Base-by-base conservation (phyloP, 129 eudicot genomes). In the Artemisia tridentata region DNA sequence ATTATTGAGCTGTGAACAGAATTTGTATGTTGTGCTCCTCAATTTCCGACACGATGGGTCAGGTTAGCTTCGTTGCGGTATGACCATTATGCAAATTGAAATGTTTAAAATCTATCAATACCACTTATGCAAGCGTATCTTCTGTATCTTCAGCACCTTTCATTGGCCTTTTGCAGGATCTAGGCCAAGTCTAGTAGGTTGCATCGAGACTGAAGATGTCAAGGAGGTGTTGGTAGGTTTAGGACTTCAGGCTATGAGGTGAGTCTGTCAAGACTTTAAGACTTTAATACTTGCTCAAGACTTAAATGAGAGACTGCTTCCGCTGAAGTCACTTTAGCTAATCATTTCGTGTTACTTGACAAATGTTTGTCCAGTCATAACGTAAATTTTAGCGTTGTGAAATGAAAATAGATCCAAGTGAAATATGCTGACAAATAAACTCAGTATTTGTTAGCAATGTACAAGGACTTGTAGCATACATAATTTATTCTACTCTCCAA, bases 61-160 rank as follows among this genome's bases (percentile, higher is more conserved):
- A 89, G 92, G 93, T 90, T 86, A 89, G 92, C 82, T 80, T 82
- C 23, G 80, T 75, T 81, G 92, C 59, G 88, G 86, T 84, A 84
- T 81, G 96, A 86, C 68, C 67, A 78, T 76, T 78, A 54, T 64
- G 74, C 62, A 78, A 72, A 69, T 48, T 43, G 69, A 45, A 60
- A 58, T 68, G n/a, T 54, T 66, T 75, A 50, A 62, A 34, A 46
- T 64, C 63, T 55, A 50, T 54, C 11, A 66, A 23, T 52, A 43
- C 17, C 58, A 61, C 11, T 57, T 69, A 41, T 54, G 14, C 75
- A 52, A 69, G 34, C 55, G 53, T 74, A 64, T 71, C 16, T 67
- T 64, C 63, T 64, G 51, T 61, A 16, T 43, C 10, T 63, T 65
- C n/a, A 48, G 21, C 51, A 45, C 19, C 46, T 68, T 46, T 66